These are phyloP conservation scores for Rhodotorula glutinis DNA, from an alignment of 1,284 basidiomycete species.

Conservation along the genomic window DNA sequence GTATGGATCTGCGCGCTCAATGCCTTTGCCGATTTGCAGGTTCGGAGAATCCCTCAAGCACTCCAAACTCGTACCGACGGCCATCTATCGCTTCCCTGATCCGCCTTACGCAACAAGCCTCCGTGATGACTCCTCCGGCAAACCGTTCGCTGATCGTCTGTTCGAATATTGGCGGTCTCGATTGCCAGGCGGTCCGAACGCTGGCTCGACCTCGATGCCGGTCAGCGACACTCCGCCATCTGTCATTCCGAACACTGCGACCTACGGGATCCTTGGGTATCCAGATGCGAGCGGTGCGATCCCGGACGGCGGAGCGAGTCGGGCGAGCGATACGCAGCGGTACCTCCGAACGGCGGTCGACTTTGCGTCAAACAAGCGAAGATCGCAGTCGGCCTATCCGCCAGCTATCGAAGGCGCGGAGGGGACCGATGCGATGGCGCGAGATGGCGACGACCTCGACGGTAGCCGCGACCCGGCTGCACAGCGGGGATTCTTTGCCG, in stretches of 20 bases:
- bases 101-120: constrained; percentile 42
- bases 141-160: constrained; percentile 30
- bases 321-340: neutral
- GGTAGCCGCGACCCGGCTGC: neutral
- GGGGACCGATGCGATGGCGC: neutral
- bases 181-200: neutral
- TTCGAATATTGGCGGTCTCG: constrained; percentile 21
- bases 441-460: no score
- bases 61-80: constrained; percentile 57
- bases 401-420: neutral
- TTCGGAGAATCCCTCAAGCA: constrained; percentile 62
- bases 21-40: constrained; percentile 17
- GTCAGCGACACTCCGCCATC: neutral
- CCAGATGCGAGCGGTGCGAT: neutral
- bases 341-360: constrained; percentile 3
- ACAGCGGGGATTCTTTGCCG: constrained; percentile 51
- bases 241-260: constrained; percentile 16
- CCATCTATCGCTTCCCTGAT: constrained; percentile 67
- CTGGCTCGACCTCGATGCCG: constrained; percentile 2
- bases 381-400: neutral
- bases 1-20: neutral
- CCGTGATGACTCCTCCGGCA: constrained; percentile 25
- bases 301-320: neutral
- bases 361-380: neutral
- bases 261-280: constrained; percentile 13